A percentile compares a stretch with the other conserved stretches of the same genome.
Evolutionary conservation across 2,329 filamentous ascomycete genomes (phyloP).

Genomic region (Colletotrichum orbiculare): DNA sequence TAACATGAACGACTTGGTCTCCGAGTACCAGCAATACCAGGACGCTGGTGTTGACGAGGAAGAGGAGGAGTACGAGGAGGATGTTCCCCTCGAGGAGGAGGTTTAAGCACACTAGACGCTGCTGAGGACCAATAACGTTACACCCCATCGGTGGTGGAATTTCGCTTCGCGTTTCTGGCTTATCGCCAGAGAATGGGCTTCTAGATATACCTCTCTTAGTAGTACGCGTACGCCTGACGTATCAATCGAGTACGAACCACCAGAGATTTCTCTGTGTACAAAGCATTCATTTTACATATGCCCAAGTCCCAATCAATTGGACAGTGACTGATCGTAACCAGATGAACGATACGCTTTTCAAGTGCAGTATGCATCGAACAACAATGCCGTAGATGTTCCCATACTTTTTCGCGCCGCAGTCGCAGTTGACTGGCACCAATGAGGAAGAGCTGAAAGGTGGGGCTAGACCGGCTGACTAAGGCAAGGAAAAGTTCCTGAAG

Average conservation of each 20-base stretch:
- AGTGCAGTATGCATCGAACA: neutral
- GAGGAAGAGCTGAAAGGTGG: slow-evolving; percentile 13
- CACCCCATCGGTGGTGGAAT: slow-evolving; percentile 30
- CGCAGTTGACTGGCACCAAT: slow-evolving; percentile 16
- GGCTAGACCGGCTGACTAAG: slow-evolving; percentile 45
- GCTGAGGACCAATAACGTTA: slow-evolving; percentile 1
- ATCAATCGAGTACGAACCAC: slow-evolving; percentile 46
- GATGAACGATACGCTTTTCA: neutral
- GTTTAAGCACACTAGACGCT: slow-evolving; percentile 50
- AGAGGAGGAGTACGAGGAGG: slow-evolving; percentile 95
- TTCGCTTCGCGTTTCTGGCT: slow-evolving; percentile 42
- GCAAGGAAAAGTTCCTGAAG: slow-evolving; percentile 42
- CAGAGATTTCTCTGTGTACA: slow-evolving; percentile 38
- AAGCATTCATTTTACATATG: neutral
- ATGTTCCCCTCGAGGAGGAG: slow-evolving; percentile 81
- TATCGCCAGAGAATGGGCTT: slow-evolving; percentile 44
- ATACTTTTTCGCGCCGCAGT: neutral
- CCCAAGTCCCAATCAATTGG: neutral
- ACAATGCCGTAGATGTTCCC: no score
- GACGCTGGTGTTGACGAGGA: slow-evolving; percentile 97
- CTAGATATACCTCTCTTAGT: slow-evolving; percentile 54
- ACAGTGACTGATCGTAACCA: no score
- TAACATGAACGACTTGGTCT: slow-evolving; percentile 99
- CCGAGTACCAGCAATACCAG: slow-evolving; percentile 99
- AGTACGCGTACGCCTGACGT: slow-evolving; percentile 46